Evolutionary conservation across 192 early-diverging fungal species (phyloP).

Genomic region (Coemansia sp.): DNA sequence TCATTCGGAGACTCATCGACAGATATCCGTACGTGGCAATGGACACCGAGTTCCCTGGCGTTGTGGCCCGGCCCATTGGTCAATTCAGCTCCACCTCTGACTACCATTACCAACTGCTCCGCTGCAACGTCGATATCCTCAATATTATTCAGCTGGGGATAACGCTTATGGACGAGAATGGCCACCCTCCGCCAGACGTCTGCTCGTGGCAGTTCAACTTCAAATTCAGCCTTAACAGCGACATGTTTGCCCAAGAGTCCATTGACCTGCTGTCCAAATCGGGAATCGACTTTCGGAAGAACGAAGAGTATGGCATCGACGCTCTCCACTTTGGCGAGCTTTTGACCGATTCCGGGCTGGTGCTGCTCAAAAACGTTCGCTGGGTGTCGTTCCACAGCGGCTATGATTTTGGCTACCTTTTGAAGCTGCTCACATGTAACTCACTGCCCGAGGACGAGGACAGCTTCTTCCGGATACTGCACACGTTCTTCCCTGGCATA

Average conservation of each 20-base stretch:
- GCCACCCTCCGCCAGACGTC: constrained; percentile 79
- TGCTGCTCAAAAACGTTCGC: constrained; percentile 90
- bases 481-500: constrained; percentile 96
- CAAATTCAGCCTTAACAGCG: constrained; percentile 90
- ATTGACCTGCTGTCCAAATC: constrained; percentile 96
- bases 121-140: constrained; percentile 97
- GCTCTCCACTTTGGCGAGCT: constrained; percentile 96
- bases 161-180: constrained; percentile 86
- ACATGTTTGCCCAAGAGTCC: constrained; percentile 99
- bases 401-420: constrained; percentile 98
- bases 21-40: constrained; percentile 94
- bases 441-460: constrained; percentile 89
- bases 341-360: constrained; percentile 94
- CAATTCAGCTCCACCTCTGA: constrained; percentile 93
- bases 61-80: constrained; percentile 98
- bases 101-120: constrained; percentile 97
- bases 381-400: constrained; percentile 99
- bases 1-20: constrained; percentile 85
- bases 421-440: constrained; percentile 93
- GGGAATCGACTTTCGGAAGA: constrained; percentile 96
- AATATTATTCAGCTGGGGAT: constrained; percentile 99
- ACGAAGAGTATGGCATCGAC: constrained; percentile 96
- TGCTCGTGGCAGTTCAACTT: constrained; percentile 99
- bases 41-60: constrained; percentile 99
- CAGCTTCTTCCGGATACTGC: constrained; percentile 92